These are phyloP conservation scores for Tieghemiomyces parasiticus DNA, from an alignment of 192 early-diverging fungal species.

Conservation along the genomic window DNA sequence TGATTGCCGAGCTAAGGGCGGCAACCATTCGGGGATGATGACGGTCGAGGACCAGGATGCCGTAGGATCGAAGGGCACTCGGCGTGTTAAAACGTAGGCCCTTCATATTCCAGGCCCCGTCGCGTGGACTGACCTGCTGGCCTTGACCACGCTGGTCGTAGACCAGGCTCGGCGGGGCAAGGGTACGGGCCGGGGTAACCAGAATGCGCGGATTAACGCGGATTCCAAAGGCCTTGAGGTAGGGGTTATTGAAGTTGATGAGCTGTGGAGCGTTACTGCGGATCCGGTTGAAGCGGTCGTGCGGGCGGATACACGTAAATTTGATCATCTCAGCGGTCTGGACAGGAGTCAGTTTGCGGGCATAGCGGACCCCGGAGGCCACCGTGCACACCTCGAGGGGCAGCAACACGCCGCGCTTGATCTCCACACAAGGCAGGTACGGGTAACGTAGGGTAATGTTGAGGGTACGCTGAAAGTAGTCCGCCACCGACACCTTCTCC, in stretches of 20 bases:
- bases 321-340: conserved; percentile 94
- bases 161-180: conserved; percentile 61
- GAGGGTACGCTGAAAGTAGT: conserved; percentile 68
- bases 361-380: conserved; percentile 64
- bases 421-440: conserved; percentile 67
- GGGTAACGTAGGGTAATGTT: conserved; percentile 54
- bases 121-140: conserved; percentile 32
- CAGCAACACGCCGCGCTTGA: conserved; percentile 46
- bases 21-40: conserved; percentile 26
- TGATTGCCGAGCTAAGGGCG: conserved; percentile 54
- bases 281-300: conserved; percentile 75
- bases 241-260: conserved; percentile 56
- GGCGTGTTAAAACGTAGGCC: conserved; percentile 66
- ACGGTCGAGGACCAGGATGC: conserved; percentile 62
- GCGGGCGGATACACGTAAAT: conserved; percentile 73
- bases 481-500: conserved; percentile 45
- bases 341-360: conserved; percentile 65
- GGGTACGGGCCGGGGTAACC: conserved; percentile 55
- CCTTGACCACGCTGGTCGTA: conserved; percentile 39
- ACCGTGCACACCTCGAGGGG: conserved; percentile 89
- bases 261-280: conserved; percentile 42
- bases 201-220: conserved; percentile 45
- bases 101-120: conserved; percentile 80
- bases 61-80: conserved; percentile 58
- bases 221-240: conserved; percentile 65